phyloP scores from a whole-genome alignment of 441 rosid genomes.

The Viola pubescens region DNA sequence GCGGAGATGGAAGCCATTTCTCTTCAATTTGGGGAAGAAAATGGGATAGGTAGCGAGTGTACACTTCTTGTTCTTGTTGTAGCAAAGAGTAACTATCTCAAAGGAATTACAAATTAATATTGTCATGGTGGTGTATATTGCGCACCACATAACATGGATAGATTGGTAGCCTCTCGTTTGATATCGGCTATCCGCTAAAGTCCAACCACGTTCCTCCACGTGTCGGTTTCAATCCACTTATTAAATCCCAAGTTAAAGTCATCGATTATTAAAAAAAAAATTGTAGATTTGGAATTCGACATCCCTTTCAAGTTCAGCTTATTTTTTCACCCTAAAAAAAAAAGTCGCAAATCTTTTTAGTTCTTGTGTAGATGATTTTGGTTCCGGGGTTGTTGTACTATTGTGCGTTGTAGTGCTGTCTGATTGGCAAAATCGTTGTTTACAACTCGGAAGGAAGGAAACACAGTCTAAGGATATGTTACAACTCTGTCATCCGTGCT shows the following conservation, averaged over 20 bases:
- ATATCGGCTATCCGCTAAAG: constrained; percentile 41
- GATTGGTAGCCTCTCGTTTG: constrained; percentile 19
- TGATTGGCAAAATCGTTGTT: no score
- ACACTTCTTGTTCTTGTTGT: neutral
- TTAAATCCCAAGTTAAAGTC: neutral
- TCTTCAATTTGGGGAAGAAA: constrained; percentile 6
- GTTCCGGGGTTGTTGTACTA: no score
- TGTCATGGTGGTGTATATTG: constrained; percentile 6
- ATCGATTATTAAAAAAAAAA: no score
- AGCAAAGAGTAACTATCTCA: neutral
- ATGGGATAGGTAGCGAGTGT: neutral
- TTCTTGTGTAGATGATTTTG: no score
- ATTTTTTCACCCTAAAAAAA: no score
- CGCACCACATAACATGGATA: constrained; percentile 5
- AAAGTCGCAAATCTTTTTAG: no score
- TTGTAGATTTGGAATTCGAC: no score
- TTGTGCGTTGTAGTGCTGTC: no score
- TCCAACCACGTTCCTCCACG: constrained; percentile 51
- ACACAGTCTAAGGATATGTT: no score
- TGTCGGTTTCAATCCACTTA: constrained; percentile 27
- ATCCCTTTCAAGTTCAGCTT: neutral
- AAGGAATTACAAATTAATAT: constrained; percentile 7
- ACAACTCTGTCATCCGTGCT: no score
- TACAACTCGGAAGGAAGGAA: no score
- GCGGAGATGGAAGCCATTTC: constrained; percentile 43